Evolutionary conservation across 2,329 filamentous ascomycete species (phyloP), one percentile per base, ranked within the genome.

Genomic region (Periglandula ipomoeae): DNA sequence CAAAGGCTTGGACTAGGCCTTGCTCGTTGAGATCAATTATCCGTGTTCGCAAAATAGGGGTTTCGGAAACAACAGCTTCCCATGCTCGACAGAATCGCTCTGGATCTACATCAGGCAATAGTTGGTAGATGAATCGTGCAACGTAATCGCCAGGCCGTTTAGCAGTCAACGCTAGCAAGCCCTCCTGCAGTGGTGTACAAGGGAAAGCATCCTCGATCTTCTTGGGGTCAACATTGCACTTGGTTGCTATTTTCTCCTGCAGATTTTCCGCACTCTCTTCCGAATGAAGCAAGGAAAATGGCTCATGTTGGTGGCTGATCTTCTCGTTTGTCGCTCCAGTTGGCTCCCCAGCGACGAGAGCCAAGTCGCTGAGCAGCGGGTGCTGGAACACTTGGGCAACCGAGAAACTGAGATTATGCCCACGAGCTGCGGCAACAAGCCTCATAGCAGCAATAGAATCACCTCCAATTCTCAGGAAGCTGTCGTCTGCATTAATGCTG

Each of bases 161-260:
- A 63, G 19, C 57, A 1, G 74, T 71, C 15, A 76, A 56, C 1
- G 72, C 70, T 57, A 78, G 67, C 3, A 78, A 64, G 2, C 68
- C 72, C 56, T 75, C 73, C 50, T 78, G 75, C 3, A 75, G 58
- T 0, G 73, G 66, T 0, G 72, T 72, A 56, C 72, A 75, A 1
- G 74, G 74, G 46, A 74, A 78, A 0, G 73, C 59, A 49, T 78
- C 74, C 41, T 74, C 69, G 11, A 75, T 60, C 23, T 55, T 24
- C 2, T 13, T 19, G 5, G 26, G 34, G 15, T 41, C 27, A 10
- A 53, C 43, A 15, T 41, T n/a, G 15, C 40, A 35, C 42, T 48
- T 34, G n/a, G 19, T 17, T 42, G 43, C 48, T 30, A 46, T 4
- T 10, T 41, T 19, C 38, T 27, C 2, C 22, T 17, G 15, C 22